Evolutionary conservation across 2,329 filamentous ascomycete species (phyloP).

Genomic region (Juglanconis oblonga): DNA sequence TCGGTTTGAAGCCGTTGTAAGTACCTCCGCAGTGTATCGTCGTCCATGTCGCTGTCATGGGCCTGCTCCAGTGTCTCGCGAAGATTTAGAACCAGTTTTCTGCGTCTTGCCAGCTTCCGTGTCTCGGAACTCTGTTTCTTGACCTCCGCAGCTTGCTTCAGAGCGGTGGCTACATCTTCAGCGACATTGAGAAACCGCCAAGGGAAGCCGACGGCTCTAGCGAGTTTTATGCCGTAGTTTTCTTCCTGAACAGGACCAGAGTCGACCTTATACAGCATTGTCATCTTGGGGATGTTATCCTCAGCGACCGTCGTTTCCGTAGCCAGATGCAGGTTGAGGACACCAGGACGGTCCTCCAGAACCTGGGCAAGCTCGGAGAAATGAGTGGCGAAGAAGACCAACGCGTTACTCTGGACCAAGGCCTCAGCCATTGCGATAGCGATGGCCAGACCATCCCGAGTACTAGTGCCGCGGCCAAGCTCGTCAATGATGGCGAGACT

Average conservation of each 20-base stretch:
- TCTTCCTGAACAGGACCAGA: constrained; percentile 67
- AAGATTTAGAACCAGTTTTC: constrained; percentile 71
- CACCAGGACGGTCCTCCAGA: constrained; percentile 70
- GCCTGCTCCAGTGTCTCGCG: constrained; percentile 71
- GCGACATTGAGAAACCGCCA: constrained; percentile 64
- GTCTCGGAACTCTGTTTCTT: constrained; percentile 58
- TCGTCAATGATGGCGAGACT: constrained; percentile 89
- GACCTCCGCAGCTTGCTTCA: constrained; percentile 56
- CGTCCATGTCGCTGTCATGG: constrained; percentile 60
- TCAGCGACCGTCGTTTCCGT: constrained; percentile 58
- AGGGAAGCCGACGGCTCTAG: constrained; percentile 72
- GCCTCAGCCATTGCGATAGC: constrained; percentile 88
- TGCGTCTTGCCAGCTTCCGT: constrained; percentile 57
- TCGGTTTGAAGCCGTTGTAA: constrained; percentile 68
- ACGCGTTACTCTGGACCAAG: constrained; percentile 71
- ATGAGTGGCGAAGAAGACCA: constrained; percentile 93
- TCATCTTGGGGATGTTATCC: constrained; percentile 59
- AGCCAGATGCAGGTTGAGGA: constrained; percentile 77
- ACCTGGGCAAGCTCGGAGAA: constrained; percentile 80
- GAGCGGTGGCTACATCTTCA: constrained; percentile 58
- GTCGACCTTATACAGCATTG: constrained; percentile 82
- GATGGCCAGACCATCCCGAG: constrained; percentile 82
- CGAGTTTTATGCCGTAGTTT: constrained; percentile 83
- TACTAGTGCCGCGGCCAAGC: constrained; percentile 86
- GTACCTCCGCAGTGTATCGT: constrained; percentile 61